Evolutionary conservation across 768 basidiomycete genomes (phyloP).

Genomic region (Kockovaella imperatae): DNA sequence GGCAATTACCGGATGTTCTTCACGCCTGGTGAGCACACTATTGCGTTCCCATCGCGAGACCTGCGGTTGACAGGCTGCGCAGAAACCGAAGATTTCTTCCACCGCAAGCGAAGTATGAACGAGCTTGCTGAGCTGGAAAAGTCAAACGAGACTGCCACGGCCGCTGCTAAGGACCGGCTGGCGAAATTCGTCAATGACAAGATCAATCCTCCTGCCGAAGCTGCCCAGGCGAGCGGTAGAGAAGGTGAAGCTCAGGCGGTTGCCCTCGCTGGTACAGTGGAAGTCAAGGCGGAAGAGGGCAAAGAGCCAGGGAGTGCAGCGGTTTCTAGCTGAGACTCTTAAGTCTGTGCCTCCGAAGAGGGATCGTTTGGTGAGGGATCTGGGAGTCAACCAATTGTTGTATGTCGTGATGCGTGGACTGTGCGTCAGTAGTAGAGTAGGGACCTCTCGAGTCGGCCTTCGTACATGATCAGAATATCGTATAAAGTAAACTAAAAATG

Average conservation of each 20-base stretch:
- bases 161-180: conserved; percentile 12
- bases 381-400: no score
- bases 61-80: background rate
- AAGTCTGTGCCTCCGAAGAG: background rate
- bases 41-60: background rate
- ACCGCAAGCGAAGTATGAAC: conserved; percentile 14
- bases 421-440: no score
- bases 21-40: conserved; percentile 26
- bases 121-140: conserved; percentile 9
- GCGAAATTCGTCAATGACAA: conserved; percentile 16
- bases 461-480: no score
- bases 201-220: no score
- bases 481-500: no score
- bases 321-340: background rate
- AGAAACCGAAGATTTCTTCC: conserved; percentile 41
- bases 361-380: no score
- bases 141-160: background rate
- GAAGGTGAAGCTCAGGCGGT: no score
- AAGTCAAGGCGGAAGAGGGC: background rate
- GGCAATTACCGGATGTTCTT: conserved; percentile 44
- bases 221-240: no score
- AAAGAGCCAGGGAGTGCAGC: background rate
- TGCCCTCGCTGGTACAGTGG: no score
- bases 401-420: no score
- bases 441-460: no score